Base-by-base conservation (phyloP, 768 basidiomycete genomes). In the Lactarius vividus region DNA sequence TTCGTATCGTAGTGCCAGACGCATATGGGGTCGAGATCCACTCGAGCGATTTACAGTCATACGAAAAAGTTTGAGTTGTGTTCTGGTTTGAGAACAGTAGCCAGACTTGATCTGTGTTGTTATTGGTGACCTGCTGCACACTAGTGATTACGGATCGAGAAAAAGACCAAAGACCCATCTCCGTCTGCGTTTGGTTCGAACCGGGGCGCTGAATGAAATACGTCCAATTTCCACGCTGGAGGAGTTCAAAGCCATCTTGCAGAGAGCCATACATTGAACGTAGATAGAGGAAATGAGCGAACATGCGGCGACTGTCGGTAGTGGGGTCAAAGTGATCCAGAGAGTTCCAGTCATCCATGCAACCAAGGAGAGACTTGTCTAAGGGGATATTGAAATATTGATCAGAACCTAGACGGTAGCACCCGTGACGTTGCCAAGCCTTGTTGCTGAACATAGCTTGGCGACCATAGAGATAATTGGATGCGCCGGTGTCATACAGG, bases 261-360 rank as follows among this genome's bases (percentile, higher is more conserved):
- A 96, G 81, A 3, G 90, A 82, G 28, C 81, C 84, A 75, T 89
- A 96, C 16, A 80, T 76, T 7, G 74, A 74, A 35, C 95, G 88
- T 42, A 96, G 80, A 71, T 85, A 81, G 63, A 88, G 75, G 78
- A 92, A 88, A 61, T 90, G 91, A 20, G 84, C 74, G 72, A 92
- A 86, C 64, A 92, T 73, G 63, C 93, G 88, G 44, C 90, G 85
- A 44, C 83, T 82, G 72, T 91, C 88, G 15, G 88, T 79, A 2
- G 94, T 96, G 31, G 94, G 93, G 75, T 97, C 95, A 74, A 96
- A 96, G 75, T 97, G 95, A 72, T 97, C 95, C 37, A 96, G 85
- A 2, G 91, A 85, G 75, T 96, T 96, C 92, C 91, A 95, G 71
- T 91, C 87, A 73, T 96, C 93, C 55, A 88, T 72, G 74, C 95